These are phyloP conservation scores for Panaeolus papilionaceus DNA, from an alignment of 768 basidiomycete species.

Conservation along the genomic window DNA sequence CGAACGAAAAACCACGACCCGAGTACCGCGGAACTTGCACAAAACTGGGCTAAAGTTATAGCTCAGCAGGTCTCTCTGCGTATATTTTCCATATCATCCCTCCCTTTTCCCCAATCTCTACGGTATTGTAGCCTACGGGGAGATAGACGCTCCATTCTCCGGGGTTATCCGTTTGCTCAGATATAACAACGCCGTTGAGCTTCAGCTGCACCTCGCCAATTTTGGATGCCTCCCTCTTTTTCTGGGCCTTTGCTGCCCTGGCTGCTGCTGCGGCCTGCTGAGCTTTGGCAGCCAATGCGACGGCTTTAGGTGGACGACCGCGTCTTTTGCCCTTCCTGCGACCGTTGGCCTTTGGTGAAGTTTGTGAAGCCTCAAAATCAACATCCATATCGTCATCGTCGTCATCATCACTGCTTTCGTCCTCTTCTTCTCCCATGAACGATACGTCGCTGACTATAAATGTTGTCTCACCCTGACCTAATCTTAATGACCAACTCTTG, in stretches of 20 bases:
- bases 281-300: conserved; percentile 31
- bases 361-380: conserved; percentile 40
- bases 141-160: conserved; percentile 71
- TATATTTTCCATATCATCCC: conserved; percentile 77
- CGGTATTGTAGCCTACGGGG: conserved; percentile 59
- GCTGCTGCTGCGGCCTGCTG: conserved; percentile 35
- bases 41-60: conserved; percentile 7
- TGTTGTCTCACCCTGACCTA: conserved; percentile 61
- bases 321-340: conserved; percentile 48
- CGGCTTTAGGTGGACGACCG: conserved; percentile 41
- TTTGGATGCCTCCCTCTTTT: conserved; percentile 53
- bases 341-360: conserved; percentile 48
- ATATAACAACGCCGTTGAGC: conserved; percentile 61
- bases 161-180: conserved; percentile 49
- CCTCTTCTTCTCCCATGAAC: conserved; percentile 64
- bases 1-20: not conserved
- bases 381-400: conserved; percentile 53
- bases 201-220: conserved; percentile 67
- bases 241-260: conserved; percentile 33
- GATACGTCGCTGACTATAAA: conserved; percentile 59
- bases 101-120: conserved; percentile 78
- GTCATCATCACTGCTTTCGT: conserved; percentile 61
- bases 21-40: too few species aligned
- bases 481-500: conserved; percentile 71
- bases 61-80: conserved; percentile 49